Evolutionary conservation across 768 basidiomycete genomes (phyloP), one percentile per base, ranked within the genome.

Genomic region (Rhodotorula diobovata): DNA sequence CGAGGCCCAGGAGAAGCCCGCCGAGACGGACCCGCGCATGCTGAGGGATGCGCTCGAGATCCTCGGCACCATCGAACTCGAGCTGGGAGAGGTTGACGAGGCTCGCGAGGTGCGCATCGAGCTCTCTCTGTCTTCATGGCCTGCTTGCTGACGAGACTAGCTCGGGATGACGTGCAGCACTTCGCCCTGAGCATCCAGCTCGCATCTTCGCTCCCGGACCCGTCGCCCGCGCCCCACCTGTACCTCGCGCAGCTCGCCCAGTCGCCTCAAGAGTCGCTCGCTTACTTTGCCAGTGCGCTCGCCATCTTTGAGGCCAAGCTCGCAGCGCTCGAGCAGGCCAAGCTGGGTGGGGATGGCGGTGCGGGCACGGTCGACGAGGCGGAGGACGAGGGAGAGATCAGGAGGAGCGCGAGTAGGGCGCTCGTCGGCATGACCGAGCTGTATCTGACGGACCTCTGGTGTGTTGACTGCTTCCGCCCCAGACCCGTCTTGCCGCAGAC

Each of bases 361-460:
- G 74, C 70, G 0, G 74, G 65, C 14, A 55, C 10, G 9, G 39
- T 34, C 25, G 66, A 67, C 2, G 71, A 72, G 20, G 25, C 50
- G 1, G 74, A 71, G 61, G 72, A 77, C 46, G 76, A 77, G 70
- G 66, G 64, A 0, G 75, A 77, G 54, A 62, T 73, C 28, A 45
- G 77, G 56, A 46, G 71, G 56, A 76, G 73, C 30, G 75, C 74
- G 16, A 76, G 75, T 28, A 10, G 73, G 8, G 76, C 76, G 21
- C 63, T 78, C 21, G 76, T 78, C 41, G 74, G 78, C 14, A 78
- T 78, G 78, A 78, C 78, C 20, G 78, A 78, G 70, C 72, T 78
- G 23, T 78, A 78, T 58, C 66, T 78, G 35, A 78, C 78, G 53
- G 77, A 78, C 58, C 66, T 78, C 3, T 77, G 78, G 77, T 78